Conservation (phyloP, 176 grass and related monocot species). For the Hordeum vulgare region MorexV3_pseudomolecules_assembly NC_058522.1:42098689-42099188, state of each 20-base stretch:
- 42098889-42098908: background rate
- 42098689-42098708: no score
- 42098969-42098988: background rate
- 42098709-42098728: no score
- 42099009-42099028: background rate
- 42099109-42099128: no score
- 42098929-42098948: background rate
- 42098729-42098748: background rate
- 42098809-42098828: background rate
- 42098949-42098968: background rate
- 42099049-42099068: background rate
- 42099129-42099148: no score
- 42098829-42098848: background rate
- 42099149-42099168: no score
- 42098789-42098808: background rate
- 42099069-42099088: background rate
- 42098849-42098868: background rate
- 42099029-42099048: background rate
- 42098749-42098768: background rate
- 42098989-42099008: background rate
- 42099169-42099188: no score
- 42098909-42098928: background rate
- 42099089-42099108: background rate
- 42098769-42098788: background rate
- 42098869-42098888: background rate